Percentiles rank a stretch among this genome's conserved stretches.
These are phyloP conservation scores for Aspergillus ellipticus DNA, from an alignment of 495 filamentous ascomycete species.

Conservation along the genomic window DNA sequence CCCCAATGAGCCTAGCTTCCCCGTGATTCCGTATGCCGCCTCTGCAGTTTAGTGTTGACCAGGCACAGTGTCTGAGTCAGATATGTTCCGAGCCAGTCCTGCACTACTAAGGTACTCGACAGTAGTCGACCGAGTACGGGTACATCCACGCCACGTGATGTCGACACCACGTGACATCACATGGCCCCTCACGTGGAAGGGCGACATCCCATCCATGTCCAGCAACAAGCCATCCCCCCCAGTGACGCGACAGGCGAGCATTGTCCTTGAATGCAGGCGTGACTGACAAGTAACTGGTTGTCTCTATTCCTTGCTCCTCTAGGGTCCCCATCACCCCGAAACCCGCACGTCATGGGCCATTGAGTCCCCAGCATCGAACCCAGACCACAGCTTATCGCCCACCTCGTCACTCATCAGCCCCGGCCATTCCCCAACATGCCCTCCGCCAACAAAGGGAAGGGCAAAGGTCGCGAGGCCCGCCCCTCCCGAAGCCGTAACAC, in stretches of 20 bases:
- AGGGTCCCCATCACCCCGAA: background rate
- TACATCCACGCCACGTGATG: too few species aligned
- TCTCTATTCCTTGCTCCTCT: background rate
- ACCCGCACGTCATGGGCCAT: conserved; percentile 13
- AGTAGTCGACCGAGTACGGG: too few species aligned
- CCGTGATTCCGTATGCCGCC: too few species aligned
- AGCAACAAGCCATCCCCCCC: background rate
- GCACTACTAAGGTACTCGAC: too few species aligned
- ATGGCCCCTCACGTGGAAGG: background rate
- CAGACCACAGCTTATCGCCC: background rate
- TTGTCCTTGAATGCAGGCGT: background rate
- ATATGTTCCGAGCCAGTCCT: too few species aligned
- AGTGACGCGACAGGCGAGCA: background rate
- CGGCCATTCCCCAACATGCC: conserved; percentile 36
- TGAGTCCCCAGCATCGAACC: conserved; percentile 7
- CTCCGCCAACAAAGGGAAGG: conserved; percentile 62
- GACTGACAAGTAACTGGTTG: background rate
- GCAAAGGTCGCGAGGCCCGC: conserved; percentile 72
- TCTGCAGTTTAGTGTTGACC: too few species aligned
- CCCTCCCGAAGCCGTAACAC: conserved; percentile 82
- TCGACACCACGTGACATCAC: background rate
- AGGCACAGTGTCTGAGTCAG: too few species aligned
- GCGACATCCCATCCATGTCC: background rate
- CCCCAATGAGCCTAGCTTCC: too few species aligned
- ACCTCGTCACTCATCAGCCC: background rate